Evolutionary conservation across 83 land plant species (phyloP).

Genomic region (Thuja plicata): DNA sequence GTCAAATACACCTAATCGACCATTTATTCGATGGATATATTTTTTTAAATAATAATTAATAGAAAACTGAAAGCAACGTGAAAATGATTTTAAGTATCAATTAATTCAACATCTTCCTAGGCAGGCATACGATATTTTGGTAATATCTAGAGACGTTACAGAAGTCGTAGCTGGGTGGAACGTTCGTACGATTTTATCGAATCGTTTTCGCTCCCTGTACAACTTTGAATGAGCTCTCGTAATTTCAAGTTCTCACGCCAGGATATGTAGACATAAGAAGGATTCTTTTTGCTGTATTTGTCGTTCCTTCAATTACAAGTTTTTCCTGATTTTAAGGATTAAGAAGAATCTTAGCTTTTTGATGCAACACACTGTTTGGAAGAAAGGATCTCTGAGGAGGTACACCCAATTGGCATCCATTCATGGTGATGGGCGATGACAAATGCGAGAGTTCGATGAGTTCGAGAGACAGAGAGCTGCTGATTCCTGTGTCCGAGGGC

Average conservation of each 20-base stretch:
- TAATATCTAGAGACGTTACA: background rate
- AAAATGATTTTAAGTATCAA: too few relatives aligned
- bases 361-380: background rate
- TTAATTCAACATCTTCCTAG: too few relatives aligned
- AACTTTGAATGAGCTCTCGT: background rate
- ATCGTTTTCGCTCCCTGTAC: background rate
- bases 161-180: background rate
- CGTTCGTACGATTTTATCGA: background rate
- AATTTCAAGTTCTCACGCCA: background rate
- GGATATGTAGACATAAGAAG: background rate
- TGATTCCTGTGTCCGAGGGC: slow-evolving; percentile 34
- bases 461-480: slow-evolving; percentile 29
- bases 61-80: too few relatives aligned
- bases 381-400: background rate
- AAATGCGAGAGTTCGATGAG: slow-evolving; percentile 14
- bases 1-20: too few relatives aligned
- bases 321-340: background rate
- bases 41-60: too few relatives aligned
- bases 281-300: background rate
- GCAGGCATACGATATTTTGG: background rate
- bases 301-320: background rate
- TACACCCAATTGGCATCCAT: background rate
- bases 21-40: too few relatives aligned
- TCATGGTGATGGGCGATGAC: slow-evolving; percentile 12
- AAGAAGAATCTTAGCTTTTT: background rate